A percentile compares a stretch with the other conserved stretches of the same genome.
Evolutionary conservation across 768 basidiomycete species (phyloP).

Genomic region (Boletus vinaceobasis): DNA sequence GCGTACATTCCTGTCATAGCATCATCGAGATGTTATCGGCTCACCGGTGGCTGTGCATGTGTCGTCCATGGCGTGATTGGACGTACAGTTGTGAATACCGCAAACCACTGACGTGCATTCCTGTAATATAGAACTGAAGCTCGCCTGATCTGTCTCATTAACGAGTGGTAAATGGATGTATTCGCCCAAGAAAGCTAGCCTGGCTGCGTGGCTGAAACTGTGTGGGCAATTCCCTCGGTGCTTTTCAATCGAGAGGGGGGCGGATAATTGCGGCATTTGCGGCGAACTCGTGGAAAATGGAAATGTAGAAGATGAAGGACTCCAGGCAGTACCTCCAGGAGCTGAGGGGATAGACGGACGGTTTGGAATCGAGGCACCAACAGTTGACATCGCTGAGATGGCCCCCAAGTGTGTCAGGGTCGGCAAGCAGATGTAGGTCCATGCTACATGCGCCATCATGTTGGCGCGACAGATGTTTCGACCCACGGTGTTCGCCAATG

Average conservation of each 20-base stretch:
- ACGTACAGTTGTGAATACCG: neutral
- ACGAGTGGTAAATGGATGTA: neutral
- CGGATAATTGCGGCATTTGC: conserved; percentile 16
- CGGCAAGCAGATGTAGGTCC: neutral
- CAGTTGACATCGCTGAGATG: neutral
- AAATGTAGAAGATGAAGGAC: neutral
- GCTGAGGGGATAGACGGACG: neutral
- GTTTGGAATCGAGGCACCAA: conserved; percentile 3
- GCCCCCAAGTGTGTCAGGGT: conserved; percentile 1
- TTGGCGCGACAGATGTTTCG: neutral
- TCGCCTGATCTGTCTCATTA: conserved; percentile 2
- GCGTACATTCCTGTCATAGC: neutral
- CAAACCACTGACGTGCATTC: conserved; percentile 1
- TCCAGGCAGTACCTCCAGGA: neutral
- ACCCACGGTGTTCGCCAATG: conserved; percentile 3
- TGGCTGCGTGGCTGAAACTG: neutral
- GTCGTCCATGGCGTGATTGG: conserved; percentile 10
- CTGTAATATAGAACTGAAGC: neutral
- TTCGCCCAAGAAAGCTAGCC: neutral
- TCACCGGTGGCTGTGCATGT: conserved; percentile 12
- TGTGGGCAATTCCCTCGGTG: conserved; percentile 12
- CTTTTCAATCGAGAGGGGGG: conserved; percentile 11
- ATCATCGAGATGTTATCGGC: neutral
- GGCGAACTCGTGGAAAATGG: conserved; percentile 14
- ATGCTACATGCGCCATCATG: neutral